A percentile compares a stretch with the other conserved stretches of the same genome.
These are phyloP conservation scores for Biscogniauxia sp. DNA, from an alignment of 2,329 filamentous ascomycete species.

Conservation along the genomic window DNA sequence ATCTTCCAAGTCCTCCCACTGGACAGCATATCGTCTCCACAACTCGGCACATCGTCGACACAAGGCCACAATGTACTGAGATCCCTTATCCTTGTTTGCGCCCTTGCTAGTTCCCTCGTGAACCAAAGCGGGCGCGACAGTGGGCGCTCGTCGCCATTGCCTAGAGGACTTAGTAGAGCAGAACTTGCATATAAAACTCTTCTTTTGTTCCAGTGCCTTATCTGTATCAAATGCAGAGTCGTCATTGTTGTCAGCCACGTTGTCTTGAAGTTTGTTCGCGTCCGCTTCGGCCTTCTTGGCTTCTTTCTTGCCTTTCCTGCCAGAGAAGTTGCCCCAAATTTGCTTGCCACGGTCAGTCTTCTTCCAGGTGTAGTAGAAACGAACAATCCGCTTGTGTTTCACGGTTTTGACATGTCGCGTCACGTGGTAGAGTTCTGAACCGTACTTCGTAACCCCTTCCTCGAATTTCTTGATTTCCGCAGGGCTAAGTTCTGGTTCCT, in stretches of 20 bases:
- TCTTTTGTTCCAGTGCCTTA: conserved; percentile 77
- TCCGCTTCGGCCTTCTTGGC: conserved; percentile 69
- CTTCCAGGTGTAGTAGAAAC: conserved; percentile 98
- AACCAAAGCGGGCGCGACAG: conserved; percentile 68
- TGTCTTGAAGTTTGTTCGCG: conserved; percentile 77
- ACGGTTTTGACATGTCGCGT: conserved; percentile 84
- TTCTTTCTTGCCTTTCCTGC: conserved; percentile 87
- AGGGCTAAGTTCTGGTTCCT: conserved; percentile 77
- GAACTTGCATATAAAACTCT: conserved; percentile 90
- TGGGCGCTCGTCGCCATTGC: conserved; percentile 89
- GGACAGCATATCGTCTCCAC: conserved; percentile 93
- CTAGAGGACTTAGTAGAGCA: conserved; percentile 76
- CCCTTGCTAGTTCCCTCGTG: conserved; percentile 62
- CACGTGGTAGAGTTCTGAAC: conserved; percentile 82
- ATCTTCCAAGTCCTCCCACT: conserved; percentile 93
- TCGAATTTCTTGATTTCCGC: conserved; percentile 88
- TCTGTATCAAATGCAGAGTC: conserved; percentile 93
- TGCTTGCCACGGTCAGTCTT: conserved; percentile 82
- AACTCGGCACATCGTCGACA: conserved; percentile 88
- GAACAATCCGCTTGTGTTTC: conserved; percentile 75
- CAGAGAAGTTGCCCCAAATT: conserved; percentile 86
- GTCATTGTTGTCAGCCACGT: conserved; percentile 87
- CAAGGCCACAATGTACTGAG: conserved; percentile 74
- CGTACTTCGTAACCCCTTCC: conserved; percentile 84
- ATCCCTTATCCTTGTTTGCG: conserved; percentile 79